These are phyloP conservation scores for Trichoderma sp. DNA, from an alignment of 2,329 filamentous ascomycete species.

Conservation along the genomic window DNA sequence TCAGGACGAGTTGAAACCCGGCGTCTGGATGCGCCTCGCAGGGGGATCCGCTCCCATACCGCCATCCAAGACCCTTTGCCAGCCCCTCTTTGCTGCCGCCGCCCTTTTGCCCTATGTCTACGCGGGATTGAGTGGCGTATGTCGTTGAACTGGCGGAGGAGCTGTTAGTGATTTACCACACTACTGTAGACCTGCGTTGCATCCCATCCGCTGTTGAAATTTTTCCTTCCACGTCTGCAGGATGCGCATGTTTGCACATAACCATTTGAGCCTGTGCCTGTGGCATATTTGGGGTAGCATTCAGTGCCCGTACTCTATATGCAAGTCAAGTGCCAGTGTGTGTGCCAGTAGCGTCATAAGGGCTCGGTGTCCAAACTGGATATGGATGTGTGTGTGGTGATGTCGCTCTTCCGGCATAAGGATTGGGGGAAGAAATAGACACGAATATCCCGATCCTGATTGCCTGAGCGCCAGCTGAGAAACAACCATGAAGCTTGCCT, in stretches of 20 bases:
- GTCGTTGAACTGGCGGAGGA: slow-evolving; percentile 13
- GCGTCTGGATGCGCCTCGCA: slow-evolving; percentile 12
- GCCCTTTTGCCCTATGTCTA: slow-evolving; percentile 10
- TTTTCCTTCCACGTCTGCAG: background rate
- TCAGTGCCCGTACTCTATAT: background rate
- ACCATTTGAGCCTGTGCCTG: background rate
- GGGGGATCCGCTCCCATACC: slow-evolving; percentile 14
- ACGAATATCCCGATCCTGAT: background rate
- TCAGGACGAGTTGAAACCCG: background rate
- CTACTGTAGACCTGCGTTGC: background rate
- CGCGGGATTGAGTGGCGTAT: background rate
- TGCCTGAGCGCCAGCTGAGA: background rate
- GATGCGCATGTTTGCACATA: background rate
- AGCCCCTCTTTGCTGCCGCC: slow-evolving; percentile 16
- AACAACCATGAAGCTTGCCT: background rate
- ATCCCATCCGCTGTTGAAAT: background rate
- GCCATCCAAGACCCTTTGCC: slow-evolving; percentile 1
- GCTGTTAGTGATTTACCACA: background rate
- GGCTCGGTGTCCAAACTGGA: slow-evolving; percentile 12
- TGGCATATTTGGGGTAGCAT: background rate
- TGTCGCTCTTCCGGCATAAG: background rate
- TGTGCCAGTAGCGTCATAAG: slow-evolving; percentile 4
- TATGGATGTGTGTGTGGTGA: background rate
- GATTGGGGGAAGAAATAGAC: background rate
- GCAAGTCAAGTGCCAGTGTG: background rate